These are phyloP conservation scores for Fusarium proliferatum DNA, from an alignment of 2,329 filamentous ascomycete species.

Conservation along the genomic window DNA sequence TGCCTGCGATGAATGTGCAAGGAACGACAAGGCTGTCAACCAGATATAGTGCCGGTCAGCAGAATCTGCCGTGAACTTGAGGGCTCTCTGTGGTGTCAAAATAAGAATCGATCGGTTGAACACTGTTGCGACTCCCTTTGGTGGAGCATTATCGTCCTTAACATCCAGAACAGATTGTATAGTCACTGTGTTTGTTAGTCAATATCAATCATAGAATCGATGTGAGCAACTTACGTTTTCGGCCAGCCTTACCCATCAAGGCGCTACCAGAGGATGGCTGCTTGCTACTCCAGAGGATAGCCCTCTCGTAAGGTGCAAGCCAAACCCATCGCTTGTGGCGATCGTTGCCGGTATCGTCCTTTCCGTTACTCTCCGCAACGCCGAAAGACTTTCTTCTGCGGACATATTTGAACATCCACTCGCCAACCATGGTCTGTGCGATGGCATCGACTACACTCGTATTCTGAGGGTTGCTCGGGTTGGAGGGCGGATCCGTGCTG, in stretches of 20 bases:
- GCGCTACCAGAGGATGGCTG: slow-evolving; percentile 90
- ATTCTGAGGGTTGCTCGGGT: slow-evolving; percentile 69
- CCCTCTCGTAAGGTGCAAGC: slow-evolving; percentile 95
- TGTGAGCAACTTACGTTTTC: slow-evolving; percentile 79
- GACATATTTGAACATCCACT: slow-evolving; percentile 96
- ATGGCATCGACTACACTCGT: slow-evolving; percentile 94
- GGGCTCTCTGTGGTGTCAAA: slow-evolving; percentile 88
- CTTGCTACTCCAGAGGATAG: slow-evolving; percentile 98
- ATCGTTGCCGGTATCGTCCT: slow-evolving; percentile 77
- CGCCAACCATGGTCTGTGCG: slow-evolving; percentile 97
- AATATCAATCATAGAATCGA: slow-evolving; percentile 14
- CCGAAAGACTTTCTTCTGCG: slow-evolving; percentile 91
- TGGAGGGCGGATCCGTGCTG: slow-evolving; percentile 53
- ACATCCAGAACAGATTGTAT: slow-evolving; percentile 98
- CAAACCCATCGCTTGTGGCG: slow-evolving; percentile 98
- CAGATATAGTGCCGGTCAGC: slow-evolving; percentile 92
- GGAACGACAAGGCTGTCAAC: slow-evolving; percentile 93
- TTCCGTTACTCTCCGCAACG: slow-evolving; percentile 73
- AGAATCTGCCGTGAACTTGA: slow-evolving; percentile 91
- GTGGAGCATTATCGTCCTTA: slow-evolving; percentile 89
- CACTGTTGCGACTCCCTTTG: slow-evolving; percentile 72
- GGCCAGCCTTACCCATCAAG: slow-evolving; percentile 91
- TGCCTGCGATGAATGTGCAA: slow-evolving; percentile 87
- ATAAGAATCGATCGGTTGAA: slow-evolving; percentile 97
- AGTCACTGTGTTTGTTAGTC: slow-evolving; percentile 69